A percentile compares a stretch with the other conserved stretches of the same genome.
Evolutionary conservation across 208 protist genomes (phyloP).

Genomic region (Leishmania major): DNA sequence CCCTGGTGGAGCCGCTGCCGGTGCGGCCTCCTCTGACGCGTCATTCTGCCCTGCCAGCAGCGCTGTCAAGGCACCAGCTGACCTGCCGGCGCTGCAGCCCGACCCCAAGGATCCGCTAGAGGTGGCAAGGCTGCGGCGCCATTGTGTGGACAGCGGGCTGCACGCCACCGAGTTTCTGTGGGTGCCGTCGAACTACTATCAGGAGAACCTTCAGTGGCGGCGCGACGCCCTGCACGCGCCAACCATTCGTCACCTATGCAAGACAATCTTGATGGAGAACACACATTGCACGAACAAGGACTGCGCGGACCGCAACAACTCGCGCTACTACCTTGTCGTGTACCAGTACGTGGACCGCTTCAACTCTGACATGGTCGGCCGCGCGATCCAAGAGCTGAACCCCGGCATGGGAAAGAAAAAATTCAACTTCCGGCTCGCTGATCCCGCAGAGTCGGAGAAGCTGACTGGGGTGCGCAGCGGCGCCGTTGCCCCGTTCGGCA

Average conservation of each 20-base stretch:
- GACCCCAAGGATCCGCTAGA: conserved; percentile 59
- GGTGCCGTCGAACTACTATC: conserved; percentile 91
- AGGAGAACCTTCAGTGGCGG: conserved; percentile 78
- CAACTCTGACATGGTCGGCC: conserved; percentile 70
- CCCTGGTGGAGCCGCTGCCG: no score
- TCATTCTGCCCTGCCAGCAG: no score
- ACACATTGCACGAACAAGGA: conserved; percentile 81
- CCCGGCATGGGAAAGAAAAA: conserved; percentile 86
- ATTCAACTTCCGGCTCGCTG: conserved; percentile 85
- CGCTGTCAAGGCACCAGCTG: conserved; percentile 14
- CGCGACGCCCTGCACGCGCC: conserved; percentile 74
- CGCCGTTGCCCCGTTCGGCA: conserved; percentile 77
- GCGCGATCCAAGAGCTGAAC: conserved; percentile 64
- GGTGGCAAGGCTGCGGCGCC: conserved; percentile 62
- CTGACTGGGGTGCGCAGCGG: conserved; percentile 78
- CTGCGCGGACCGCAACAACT: conserved; percentile 70
- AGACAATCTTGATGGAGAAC: conserved; percentile 93
- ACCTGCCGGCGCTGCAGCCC: conserved; percentile 55
- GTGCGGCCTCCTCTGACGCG: neutral
- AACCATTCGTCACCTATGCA: conserved; percentile 89
- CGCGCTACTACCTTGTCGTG: conserved; percentile 84
- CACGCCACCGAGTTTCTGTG: conserved; percentile 71
- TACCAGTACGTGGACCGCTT: conserved; percentile 86
- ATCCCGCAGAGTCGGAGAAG: conserved; percentile 43
- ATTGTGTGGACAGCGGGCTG: conserved; percentile 53